A percentile compares a stretch with the other conserved stretches of the same genome.
Conservation (phyloP, 371 early-diverging fungal genomes). For the Capillidium rhysosporum region DNA sequence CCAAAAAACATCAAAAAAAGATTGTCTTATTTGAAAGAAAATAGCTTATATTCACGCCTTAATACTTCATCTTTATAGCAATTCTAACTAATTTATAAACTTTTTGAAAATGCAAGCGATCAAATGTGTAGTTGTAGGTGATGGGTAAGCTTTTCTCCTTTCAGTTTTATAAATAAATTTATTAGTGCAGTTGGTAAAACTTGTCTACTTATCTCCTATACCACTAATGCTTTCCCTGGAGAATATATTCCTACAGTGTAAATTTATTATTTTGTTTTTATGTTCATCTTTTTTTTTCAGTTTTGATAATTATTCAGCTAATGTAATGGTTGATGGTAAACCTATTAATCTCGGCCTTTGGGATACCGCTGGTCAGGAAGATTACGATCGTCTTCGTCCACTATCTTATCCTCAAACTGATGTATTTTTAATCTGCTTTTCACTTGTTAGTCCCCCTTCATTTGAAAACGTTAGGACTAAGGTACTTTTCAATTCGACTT, state of each 20-base stretch:
- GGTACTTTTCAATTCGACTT: too few species aligned
- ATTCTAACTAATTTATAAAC: too few species aligned
- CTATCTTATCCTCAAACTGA: conserved; percentile 87
- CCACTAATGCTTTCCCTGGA: conserved; percentile 95
- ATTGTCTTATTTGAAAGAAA: too few species aligned
- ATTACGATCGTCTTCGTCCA: conserved; percentile 94
- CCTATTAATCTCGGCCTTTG: conserved; percentile 83
- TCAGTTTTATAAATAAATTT: conserved; percentile 1
- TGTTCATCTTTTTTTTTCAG: too few species aligned
- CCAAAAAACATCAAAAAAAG: too few species aligned
- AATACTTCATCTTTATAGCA: conserved; percentile 5
- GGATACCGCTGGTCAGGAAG: conserved; percentile 96
- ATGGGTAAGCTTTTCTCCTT: conserved; percentile 27
- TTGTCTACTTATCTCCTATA: conserved; percentile 93
- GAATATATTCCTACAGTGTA: conserved; percentile 94
- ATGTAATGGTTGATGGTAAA: conserved; percentile 93
- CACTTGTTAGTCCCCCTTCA: conserved; percentile 85
- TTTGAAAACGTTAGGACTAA: conserved; percentile 80
- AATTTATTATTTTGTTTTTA: conserved; percentile 10
- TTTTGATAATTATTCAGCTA: conserved; percentile 98
- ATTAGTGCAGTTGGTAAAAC: conserved; percentile 26
- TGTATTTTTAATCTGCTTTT: conserved; percentile 91
- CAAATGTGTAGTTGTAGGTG: conserved; percentile 92
- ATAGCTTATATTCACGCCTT: neutral
- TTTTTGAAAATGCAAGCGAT: conserved; percentile 46